Evolutionary conservation across 177 flowering plant genomes (phyloP), one percentile per base, ranked within the genome.

Genomic region (Vitis hybrid): DNA sequence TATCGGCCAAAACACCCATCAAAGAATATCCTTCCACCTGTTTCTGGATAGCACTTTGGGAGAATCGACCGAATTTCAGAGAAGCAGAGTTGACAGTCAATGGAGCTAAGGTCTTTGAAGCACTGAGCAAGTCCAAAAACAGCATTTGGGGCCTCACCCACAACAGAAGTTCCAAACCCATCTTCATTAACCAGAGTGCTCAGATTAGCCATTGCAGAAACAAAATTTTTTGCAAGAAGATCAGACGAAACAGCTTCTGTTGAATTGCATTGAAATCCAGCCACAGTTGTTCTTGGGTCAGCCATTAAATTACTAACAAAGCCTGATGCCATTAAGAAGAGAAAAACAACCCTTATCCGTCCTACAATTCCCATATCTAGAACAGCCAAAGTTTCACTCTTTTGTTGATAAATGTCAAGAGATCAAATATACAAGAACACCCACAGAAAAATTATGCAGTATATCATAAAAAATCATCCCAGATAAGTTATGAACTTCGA

Each of bases 1-100:
- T 69, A 68, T 7, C 77, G 54, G 17, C 66, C 70, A 19, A 74
- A 74, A 40, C 77, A 74, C 14, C 77, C 77, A 34, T 74, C 77
- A 19, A 74, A 64, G 56, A 70, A 70, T 1, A 69, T 30, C 15
- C 60, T 55, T 17, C 69, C 69, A 15, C 69, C 69, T 5, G 40
- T 69, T 0, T 58, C 17, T 18, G 64, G 56, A 26, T 45, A 69
- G 17, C 64, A 59, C 11, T 48, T 69, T 3, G 64, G 56, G n/a
- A 69, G 54, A 59, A 66, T 66, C 1, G 60, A 55, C 26, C 60
- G 48, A 10, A 66, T 55, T 26, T 66, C 69, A 40, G 60, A 55
- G 52, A 26, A 66, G 61, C 69, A 66, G 11, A 66, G 69, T 4
- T 5, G 15, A 60, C 69, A 66, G 56, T 66, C 69, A 32, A 26